Evolutionary conservation across 495 filamentous ascomycete genomes (phyloP).

Genomic region (Talaromyces proteolyticus): DNA sequence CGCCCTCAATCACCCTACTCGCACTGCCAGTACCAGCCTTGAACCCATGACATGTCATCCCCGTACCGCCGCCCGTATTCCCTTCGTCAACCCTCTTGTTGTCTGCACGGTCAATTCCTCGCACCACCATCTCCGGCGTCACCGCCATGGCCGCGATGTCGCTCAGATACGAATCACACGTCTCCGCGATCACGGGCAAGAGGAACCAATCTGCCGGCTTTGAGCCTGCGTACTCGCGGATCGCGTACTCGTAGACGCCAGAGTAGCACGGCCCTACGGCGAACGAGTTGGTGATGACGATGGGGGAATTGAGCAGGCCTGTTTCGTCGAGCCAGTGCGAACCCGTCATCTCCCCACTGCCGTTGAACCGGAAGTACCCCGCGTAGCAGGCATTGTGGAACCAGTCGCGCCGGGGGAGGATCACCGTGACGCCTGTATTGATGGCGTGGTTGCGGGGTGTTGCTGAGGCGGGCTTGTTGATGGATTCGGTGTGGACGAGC

Average conservation of each 20-base stretch:
- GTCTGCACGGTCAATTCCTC: slow-evolving; percentile 34
- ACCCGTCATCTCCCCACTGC: slow-evolving; percentile 48
- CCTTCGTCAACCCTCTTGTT: slow-evolving; percentile 39
- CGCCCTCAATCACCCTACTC: slow-evolving; percentile 34
- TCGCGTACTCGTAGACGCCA: slow-evolving; percentile 41
- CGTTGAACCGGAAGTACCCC: slow-evolving; percentile 48
- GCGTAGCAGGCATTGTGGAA: slow-evolving; percentile 42
- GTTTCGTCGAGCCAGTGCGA: slow-evolving; percentile 48
- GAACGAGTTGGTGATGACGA: slow-evolving; percentile 46
- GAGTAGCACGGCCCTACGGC: slow-evolving; percentile 40
- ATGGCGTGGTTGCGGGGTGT: slow-evolving; percentile 14
- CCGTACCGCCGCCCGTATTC: slow-evolving; percentile 45
- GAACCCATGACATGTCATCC: slow-evolving; percentile 46
- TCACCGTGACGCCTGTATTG: slow-evolving; percentile 46
- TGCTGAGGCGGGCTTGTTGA: slow-evolving; percentile 8
- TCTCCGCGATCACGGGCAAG: slow-evolving; percentile 46
- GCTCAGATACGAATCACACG: slow-evolving; percentile 44
- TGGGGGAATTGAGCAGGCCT: slow-evolving; percentile 40
- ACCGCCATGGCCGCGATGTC: slow-evolving; percentile 36
- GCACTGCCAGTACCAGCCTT: slow-evolving; percentile 47
- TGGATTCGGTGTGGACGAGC: slow-evolving; percentile 37
- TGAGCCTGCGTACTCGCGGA: slow-evolving; percentile 30
- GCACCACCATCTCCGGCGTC: slow-evolving; percentile 32
- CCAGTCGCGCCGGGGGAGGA: slow-evolving; percentile 42
- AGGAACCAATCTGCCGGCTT: slow-evolving; percentile 36